Percentiles rank a stretch among this genome's conserved stretches.
Evolutionary conservation across 495 filamentous ascomycete species (phyloP).

Genomic region (Patellaria atrata): DNA sequence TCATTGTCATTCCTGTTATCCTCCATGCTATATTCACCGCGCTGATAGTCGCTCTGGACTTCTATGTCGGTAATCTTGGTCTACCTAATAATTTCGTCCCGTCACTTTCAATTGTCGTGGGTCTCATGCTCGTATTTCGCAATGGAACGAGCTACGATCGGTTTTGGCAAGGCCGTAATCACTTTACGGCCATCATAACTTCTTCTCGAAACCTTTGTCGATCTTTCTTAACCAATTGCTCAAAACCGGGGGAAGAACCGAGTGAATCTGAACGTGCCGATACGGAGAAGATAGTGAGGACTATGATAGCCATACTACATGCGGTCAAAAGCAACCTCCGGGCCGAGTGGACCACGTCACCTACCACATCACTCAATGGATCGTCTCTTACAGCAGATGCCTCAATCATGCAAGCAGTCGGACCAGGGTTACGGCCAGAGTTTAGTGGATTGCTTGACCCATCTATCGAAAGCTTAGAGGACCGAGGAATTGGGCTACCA

Average conservation of each 20-base stretch:
- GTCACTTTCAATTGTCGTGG: conserved; percentile 65
- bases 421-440: neutral
- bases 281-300: conserved; percentile 42
- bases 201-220: conserved; percentile 49
- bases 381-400: no score
- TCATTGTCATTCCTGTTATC: conserved; percentile 47
- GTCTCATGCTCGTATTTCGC: conserved; percentile 68
- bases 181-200: conserved; percentile 43
- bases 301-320: conserved; percentile 58
- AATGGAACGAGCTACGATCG: conserved; percentile 58
- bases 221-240: conserved; percentile 35
- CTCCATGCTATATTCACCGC: conserved; percentile 51
- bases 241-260: conserved; percentile 11
- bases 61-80: conserved; percentile 39
- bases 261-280: conserved; percentile 33
- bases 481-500: conserved; percentile 48
- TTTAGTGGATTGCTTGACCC: conserved; percentile 3
- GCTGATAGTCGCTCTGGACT: conserved; percentile 48
- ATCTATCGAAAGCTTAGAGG: conserved; percentile 43
- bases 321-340: conserved; percentile 63
- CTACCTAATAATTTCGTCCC: conserved; percentile 57
- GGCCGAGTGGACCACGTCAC: conserved; percentile 48
- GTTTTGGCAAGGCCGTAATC: conserved; percentile 56
- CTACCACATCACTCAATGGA: conserved; percentile 21
- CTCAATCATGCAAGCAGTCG: no score